Percentiles rank a stretch among this genome's conserved stretches.
phyloP scores from a whole-genome alignment of 768 basidiomycete species.

The Dacryopinax primogenitus region DNA sequence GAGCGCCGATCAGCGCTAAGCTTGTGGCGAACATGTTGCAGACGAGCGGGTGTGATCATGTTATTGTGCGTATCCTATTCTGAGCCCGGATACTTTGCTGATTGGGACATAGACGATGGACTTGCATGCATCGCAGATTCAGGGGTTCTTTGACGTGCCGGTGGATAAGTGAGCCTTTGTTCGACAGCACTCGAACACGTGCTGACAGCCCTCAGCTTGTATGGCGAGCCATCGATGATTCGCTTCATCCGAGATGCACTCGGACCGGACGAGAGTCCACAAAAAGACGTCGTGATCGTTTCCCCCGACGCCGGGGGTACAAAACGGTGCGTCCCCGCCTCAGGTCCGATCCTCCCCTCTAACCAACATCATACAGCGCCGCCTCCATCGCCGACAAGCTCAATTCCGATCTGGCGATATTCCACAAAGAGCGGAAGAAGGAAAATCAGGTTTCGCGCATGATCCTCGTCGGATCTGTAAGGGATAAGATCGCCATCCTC shows the following conservation, averaged over 20 bases:
- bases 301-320: constrained; percentile 97
- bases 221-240: constrained; percentile 89
- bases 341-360: constrained; percentile 12
- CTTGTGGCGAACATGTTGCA: constrained; percentile 96
- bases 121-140: constrained; percentile 95
- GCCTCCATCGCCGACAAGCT: constrained; percentile 93
- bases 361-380: constrained; percentile 42
- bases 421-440: constrained; percentile 98
- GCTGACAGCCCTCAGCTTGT: constrained; percentile 35
- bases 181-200: background rate
- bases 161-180: constrained; percentile 82
- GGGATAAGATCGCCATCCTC: constrained; percentile 82
- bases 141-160: constrained; percentile 98
- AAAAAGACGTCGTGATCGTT: constrained; percentile 71
- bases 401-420: constrained; percentile 93
- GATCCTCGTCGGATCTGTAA: constrained; percentile 89
- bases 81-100: background rate
- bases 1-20: constrained; percentile 95
- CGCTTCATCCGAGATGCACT: constrained; percentile 85
- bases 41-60: constrained; percentile 86
- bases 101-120: constrained; percentile 71
- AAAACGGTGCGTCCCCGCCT: constrained; percentile 51
- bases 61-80: constrained; percentile 54
- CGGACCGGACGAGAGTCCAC: constrained; percentile 41
- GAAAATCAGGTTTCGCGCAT: constrained; percentile 89